Percentiles rank a stretch among this genome's conserved stretches.
phyloP scores from a whole-genome alignment of 352 stramenopile genomes.

The Globisporangium polare region DNA sequence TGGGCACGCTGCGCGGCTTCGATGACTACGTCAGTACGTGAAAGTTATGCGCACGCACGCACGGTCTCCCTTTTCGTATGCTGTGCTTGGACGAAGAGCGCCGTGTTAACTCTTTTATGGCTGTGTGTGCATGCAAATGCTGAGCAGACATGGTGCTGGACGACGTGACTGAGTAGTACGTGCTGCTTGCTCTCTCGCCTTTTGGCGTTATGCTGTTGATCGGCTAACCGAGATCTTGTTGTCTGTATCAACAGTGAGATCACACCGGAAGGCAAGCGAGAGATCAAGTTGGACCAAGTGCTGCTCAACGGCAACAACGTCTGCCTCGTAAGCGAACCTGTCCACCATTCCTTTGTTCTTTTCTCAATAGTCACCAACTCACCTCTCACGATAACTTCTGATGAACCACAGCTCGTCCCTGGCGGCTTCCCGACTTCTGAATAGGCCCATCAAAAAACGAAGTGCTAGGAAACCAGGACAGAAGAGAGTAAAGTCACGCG shows the following conservation, averaged over 20 bases:
- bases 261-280: conserved; percentile 82
- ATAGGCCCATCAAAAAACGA: conserved; percentile 9
- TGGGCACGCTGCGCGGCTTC: conserved; percentile 93
- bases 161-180: conserved; percentile 94
- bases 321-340: conserved; percentile 65
- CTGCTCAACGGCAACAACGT: conserved; percentile 99
- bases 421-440: conserved; percentile 55
- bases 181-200: conserved; percentile 13
- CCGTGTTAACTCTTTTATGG: no score
- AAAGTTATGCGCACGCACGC: not conserved
- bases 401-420: conserved; percentile 57
- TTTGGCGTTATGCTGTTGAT: not conserved
- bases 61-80: not conserved
- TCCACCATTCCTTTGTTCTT: no score
- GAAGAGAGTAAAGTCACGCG: not conserved
- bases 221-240: not conserved
- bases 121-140: not conserved
- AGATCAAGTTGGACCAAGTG: conserved; percentile 92
- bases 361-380: not conserved
- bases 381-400: not conserved
- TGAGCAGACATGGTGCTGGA: conserved; percentile 89
- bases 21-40: conserved; percentile 96
- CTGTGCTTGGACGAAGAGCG: no score
- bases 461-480: not conserved
- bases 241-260: conserved; percentile 51